Conservation (phyloP, 2,329 filamentous ascomycete species). For the Botrytis tulipae region DNA sequence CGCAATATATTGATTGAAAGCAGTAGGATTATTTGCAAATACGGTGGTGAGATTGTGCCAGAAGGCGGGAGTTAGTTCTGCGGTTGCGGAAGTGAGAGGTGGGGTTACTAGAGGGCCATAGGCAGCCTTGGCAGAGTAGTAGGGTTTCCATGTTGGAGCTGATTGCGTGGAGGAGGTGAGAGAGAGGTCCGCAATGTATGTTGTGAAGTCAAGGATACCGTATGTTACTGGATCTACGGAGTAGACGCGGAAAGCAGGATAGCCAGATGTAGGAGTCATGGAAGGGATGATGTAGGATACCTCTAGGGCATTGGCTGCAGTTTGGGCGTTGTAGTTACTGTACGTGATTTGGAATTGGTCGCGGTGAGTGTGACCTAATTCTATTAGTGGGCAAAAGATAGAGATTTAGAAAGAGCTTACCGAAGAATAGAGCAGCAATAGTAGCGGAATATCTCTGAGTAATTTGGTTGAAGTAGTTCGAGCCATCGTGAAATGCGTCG, state of each 20-base stretch:
- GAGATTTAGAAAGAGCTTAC: background rate
- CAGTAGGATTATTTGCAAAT: constrained; percentile 45
- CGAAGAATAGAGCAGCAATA: constrained; percentile 39
- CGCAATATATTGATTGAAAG: constrained; percentile 49
- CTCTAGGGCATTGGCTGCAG: constrained; percentile 31
- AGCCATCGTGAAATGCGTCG: constrained; percentile 42
- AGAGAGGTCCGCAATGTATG: constrained; percentile 36
- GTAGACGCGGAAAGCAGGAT: constrained; percentile 39
- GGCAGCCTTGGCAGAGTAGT: constrained; percentile 37
- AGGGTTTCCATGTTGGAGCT: constrained; percentile 36
- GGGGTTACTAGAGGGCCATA: constrained; percentile 42
- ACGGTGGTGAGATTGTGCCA: constrained; percentile 56
- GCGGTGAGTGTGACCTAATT: constrained; percentile 38
- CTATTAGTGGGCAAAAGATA: background rate
- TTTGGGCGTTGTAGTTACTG: constrained; percentile 33
- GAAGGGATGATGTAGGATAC: constrained; percentile 38
- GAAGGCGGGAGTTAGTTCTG: constrained; percentile 54
- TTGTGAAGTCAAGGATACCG: constrained; percentile 37
- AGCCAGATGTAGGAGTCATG: constrained; percentile 39
- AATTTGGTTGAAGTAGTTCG: constrained; percentile 40
- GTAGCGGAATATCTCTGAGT: constrained; percentile 35
- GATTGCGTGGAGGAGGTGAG: constrained; percentile 29
- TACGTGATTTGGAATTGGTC: constrained; percentile 40
- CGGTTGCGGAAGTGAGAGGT: constrained; percentile 41
- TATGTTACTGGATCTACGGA: constrained; percentile 39